Evolutionary conservation across 331 rosid species (phyloP), one percentile per base, ranked within the genome.

Genomic region (Malus hybrid): DNA sequence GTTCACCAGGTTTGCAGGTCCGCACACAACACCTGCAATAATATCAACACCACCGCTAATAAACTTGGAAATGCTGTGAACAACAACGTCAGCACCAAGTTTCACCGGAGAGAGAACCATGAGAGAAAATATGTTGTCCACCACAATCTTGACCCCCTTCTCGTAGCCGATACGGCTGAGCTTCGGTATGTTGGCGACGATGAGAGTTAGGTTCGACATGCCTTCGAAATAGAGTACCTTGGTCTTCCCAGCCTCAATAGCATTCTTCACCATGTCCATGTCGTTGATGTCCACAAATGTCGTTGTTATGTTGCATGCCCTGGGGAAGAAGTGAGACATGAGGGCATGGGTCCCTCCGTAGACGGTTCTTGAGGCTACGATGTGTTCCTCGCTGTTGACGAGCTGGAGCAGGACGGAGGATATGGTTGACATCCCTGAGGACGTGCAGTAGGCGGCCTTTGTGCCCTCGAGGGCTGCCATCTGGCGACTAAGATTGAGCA

Each of bases 21-120:
- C 99, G 71, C 97, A 94, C 18, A 94, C 92, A 12, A 90, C 97
- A 1, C 99, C 99, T 74, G 99, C 99, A 67, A 94, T 92, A 29
- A 94, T 82, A 58, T 94, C 99, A 64, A 97, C 99, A 72, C 97
- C 99, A 67, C 99, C 99, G 79, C 99, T 94, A 70, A 94, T 84
- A 71, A 89, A 94, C 78, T 93, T 93, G 65, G 98, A 82, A 75
- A 90, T 89, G 81, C 98, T 93, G 46, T 93, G 98, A 28, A 93
- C 70, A 6, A 93, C 97, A 0, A 90, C 96, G 42, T 94, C 97
- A 6, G 98, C 98, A 1, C 98, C 98, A 5, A 87, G 98, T 2
- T 84, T 72, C 6, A 80, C 89, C 2, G 98, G 96, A 0, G 96
- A 88, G 18, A 91, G 33, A 33, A 91, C 81, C 96, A 91, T 90